A percentile compares a stretch with the other conserved stretches of the same genome.
Evolutionary conservation across 2,329 filamentous ascomycete species (phyloP).

Genomic region (Phaeophleospora eucalypticola): DNA sequence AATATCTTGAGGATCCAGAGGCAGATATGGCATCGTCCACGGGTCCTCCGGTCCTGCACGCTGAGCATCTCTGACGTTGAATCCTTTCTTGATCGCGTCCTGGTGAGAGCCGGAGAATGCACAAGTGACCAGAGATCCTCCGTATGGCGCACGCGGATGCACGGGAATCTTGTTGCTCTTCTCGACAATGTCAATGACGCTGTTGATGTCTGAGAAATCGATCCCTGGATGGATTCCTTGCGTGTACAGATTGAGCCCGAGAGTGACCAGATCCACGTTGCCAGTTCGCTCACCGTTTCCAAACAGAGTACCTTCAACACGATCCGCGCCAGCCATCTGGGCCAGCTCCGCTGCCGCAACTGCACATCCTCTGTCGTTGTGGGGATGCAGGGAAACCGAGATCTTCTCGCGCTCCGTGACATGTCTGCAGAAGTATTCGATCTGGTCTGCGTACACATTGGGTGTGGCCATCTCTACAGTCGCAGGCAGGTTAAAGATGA

Average conservation of each 20-base stretch:
- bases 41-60: conserved; percentile 58
- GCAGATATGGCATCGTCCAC: conserved; percentile 89
- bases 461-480: conserved; percentile 94
- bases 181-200: conserved; percentile 84
- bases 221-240: conserved; percentile 81
- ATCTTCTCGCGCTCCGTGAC: conserved; percentile 83
- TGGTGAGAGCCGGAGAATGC: conserved; percentile 91
- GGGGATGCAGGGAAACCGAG: conserved; percentile 83
- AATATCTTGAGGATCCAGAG: conserved; percentile 87
- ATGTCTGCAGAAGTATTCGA: conserved; percentile 89
- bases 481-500: conserved; percentile 96
- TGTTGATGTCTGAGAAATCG: conserved; percentile 85
- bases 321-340: conserved; percentile 92
- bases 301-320: conserved; percentile 90
- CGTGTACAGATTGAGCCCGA: conserved; percentile 90
- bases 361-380: conserved; percentile 90
- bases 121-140: conserved; percentile 83
- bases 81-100: conserved; percentile 90
- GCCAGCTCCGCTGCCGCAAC: conserved; percentile 86
- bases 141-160: conserved; percentile 84
- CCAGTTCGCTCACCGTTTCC: conserved; percentile 94
- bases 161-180: conserved; percentile 92
- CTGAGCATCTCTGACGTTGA: conserved; percentile 63
- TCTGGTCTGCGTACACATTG: conserved; percentile 92
- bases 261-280: conserved; percentile 89